Evolutionary conservation across 2,329 filamentous ascomycete species (phyloP).

Genomic region (Microascus cirrosus): DNA sequence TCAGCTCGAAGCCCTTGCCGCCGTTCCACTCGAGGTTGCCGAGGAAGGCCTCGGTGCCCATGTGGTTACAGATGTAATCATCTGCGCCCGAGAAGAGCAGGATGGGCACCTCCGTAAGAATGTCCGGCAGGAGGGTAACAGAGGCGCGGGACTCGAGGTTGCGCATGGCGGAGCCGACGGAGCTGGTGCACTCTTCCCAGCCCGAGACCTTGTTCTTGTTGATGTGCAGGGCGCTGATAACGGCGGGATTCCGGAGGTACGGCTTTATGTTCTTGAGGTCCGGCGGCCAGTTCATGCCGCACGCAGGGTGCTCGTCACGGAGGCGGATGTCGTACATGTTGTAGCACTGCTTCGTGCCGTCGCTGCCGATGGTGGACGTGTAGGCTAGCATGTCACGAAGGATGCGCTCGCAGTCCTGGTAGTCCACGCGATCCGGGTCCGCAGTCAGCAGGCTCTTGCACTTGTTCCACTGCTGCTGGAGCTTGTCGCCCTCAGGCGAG

Average conservation of each 20-base stretch:
- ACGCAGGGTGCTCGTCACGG: conserved; percentile 67
- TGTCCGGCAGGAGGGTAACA: conserved; percentile 61
- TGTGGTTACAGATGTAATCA: conserved; percentile 93
- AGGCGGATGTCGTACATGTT: conserved; percentile 98
- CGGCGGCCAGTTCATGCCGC: conserved; percentile 96
- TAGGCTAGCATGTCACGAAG: conserved; percentile 60
- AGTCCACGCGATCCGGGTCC: conserved; percentile 46
- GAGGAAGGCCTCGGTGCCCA: conserved; percentile 87
- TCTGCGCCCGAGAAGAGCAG: conserved; percentile 88
- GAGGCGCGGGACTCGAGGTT: conserved; percentile 62
- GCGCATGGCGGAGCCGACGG: conserved; percentile 62
- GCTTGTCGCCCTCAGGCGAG: conserved; percentile 47
- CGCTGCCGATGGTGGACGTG: conserved; percentile 38
- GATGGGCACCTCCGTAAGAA: conserved; percentile 67
- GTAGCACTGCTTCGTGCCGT: conserved; percentile 51
- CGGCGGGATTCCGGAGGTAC: conserved; percentile 75
- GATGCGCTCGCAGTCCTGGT: conserved; percentile 62
- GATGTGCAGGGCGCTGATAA: conserved; percentile 71
- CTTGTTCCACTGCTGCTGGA: conserved; percentile 57
- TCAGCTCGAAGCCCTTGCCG: conserved; percentile 80
- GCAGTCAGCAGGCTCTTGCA: conserved; percentile 54
- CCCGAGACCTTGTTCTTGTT: conserved; percentile 71
- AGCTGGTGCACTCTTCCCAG: conserved; percentile 82
- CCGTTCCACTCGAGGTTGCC: conserved; percentile 86
- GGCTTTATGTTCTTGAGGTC: conserved; percentile 69